Conservation (phyloP, 2,329 filamentous ascomycete species). For the Dactylellina sp. region DNA sequence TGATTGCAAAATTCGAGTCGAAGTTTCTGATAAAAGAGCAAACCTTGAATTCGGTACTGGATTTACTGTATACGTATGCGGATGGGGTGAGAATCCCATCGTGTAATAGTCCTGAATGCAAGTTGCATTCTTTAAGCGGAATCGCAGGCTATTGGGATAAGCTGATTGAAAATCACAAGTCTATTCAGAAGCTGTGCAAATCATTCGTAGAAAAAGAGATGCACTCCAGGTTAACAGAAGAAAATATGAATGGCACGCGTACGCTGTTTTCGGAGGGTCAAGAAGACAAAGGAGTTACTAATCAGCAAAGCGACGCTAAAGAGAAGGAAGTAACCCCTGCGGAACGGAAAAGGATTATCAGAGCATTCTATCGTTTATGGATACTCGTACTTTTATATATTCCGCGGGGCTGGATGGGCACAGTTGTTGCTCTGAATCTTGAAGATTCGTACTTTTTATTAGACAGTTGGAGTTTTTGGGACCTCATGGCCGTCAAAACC, state of each 20-base stretch:
- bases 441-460: constrained; percentile 9
- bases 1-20: background rate
- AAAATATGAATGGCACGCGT: background rate
- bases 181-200: background rate
- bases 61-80: background rate
- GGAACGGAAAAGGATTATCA: constrained; percentile 15
- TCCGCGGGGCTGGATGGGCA: background rate
- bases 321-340: background rate
- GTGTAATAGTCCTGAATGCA: background rate
- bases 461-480: constrained; percentile 23
- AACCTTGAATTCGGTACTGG: background rate
- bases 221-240: background rate
- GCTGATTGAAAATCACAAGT: constrained; percentile 12
- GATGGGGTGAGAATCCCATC: background rate
- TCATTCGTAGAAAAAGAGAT: constrained; percentile 6
- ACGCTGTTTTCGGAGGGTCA: background rate
- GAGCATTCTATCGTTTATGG: constrained; percentile 25
- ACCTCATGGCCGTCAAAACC: constrained; percentile 7
- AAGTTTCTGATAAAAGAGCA: background rate
- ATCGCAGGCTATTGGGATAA: background rate
- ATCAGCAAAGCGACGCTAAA: background rate
- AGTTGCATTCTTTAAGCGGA: background rate
- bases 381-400: background rate
- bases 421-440: background rate
- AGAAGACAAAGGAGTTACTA: background rate